Base-by-base conservation (phyloP, 2,329 filamentous ascomycete genomes). In the Hirsutella thompsonii region DNA sequence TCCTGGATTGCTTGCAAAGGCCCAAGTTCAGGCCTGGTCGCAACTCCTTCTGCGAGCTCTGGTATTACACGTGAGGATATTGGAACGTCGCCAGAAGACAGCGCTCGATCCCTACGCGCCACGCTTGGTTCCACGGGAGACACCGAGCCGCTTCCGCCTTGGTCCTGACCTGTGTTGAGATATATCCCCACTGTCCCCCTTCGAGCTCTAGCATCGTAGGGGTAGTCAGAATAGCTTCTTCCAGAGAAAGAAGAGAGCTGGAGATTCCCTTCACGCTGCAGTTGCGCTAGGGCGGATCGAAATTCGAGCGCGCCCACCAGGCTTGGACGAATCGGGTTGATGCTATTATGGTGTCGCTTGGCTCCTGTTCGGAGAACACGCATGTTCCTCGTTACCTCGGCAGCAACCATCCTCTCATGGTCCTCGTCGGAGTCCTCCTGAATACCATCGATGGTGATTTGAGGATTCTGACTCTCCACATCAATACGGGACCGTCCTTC, bases 231-330 rank as follows among this genome's bases (percentile, higher is more conserved):
- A 33, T 63, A 59, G 51, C 81, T 76, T 44, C 83, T 74, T 20
- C 78, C 62, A 47, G 79, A 72, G 45, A 94, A 79, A 2, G 79
- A 74, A 35, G 79, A 74, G 16, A 83, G 72, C 50, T 80, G 78
- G 20, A 84, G 75, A 47, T 86, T 92, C 53, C 84, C 77, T 42
- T 87, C 84, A 48, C 80, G 83, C 52, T 93, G 81, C 42, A 98
- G 64, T 3, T 88, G 88, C n/a, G 85, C 82, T 36, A 98, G 67
- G 3, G 94, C 82, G 2, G 90, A 90, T 51, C 89, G 76, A 52
- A 98, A 98, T 61, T 98, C 92, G 43, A 98, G 68, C 8, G 86
- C 92, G 35, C 92, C 92, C 3, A 98, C 82, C 37, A 98, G 67
- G 66, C 92, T 96, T 1, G 92, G 90, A 35, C 92, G 75, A 46